These are phyloP conservation scores for Elaeis oleifera DNA, from an alignment of 202 grass and related monocot species.

Conservation along the genomic window DNA sequence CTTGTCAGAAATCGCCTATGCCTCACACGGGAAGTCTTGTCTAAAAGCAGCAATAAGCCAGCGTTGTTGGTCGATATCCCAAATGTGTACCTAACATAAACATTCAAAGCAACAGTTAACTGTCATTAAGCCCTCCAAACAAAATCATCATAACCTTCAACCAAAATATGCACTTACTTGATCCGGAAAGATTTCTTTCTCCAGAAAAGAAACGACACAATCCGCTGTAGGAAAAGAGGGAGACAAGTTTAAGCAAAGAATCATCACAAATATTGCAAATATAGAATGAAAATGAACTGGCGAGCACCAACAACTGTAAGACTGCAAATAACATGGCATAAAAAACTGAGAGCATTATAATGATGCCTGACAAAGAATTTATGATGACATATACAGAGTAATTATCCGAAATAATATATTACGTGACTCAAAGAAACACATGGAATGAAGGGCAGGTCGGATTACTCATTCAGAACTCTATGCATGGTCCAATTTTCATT, in stretches of 20 bases:
- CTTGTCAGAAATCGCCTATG: constrained; percentile 45
- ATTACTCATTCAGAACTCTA: too few relatives aligned
- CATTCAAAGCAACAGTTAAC: constrained; percentile 7
- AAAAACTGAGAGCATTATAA: too few relatives aligned
- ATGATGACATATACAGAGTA: too few relatives aligned
- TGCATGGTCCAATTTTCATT: too few relatives aligned
- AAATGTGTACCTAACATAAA: constrained; percentile 46
- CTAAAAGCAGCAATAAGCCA: constrained; percentile 61
- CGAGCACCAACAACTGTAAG: too few relatives aligned
- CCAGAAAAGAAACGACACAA: constrained; percentile 40
- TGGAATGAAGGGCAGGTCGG: too few relatives aligned
- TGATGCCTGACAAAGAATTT: too few relatives aligned
- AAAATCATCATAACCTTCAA: constrained; percentile 4
- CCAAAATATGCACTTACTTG: constrained; percentile 37
- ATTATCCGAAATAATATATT: too few relatives aligned
- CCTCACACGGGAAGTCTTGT: constrained; percentile 42
- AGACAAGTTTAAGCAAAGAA: constrained; percentile 24
- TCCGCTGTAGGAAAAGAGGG: constrained; percentile 40
- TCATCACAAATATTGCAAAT: not conserved
- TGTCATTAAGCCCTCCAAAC: not conserved
- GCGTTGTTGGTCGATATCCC: constrained; percentile 50
- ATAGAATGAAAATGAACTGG: not conserved
- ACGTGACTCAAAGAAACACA: too few relatives aligned
- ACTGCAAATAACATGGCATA: too few relatives aligned
- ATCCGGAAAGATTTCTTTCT: constrained; percentile 42